Evolutionary conservation across 2,329 filamentous ascomycete species (phyloP).

Genomic region (Aureobasidium zeae): DNA sequence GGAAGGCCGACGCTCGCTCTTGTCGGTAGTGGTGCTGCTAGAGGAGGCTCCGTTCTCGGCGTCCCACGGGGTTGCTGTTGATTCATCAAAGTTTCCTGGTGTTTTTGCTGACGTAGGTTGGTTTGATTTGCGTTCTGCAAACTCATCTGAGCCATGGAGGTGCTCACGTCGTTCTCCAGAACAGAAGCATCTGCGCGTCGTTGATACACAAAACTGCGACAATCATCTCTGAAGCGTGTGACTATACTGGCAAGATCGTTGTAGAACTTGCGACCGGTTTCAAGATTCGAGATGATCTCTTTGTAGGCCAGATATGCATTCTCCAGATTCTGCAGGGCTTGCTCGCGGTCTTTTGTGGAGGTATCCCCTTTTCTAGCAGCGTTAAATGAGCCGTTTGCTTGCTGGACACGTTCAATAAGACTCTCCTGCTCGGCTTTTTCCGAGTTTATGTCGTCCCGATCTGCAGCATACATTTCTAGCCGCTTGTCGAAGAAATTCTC

Average conservation of each 20-base stretch:
- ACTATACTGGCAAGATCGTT: constrained; percentile 90
- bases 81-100: constrained; percentile 27
- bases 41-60: constrained; percentile 42
- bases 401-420: constrained; percentile 57
- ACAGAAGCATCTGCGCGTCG: constrained; percentile 70
- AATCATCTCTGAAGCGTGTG: constrained; percentile 72
- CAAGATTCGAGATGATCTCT: constrained; percentile 84
- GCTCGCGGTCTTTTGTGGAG: constrained; percentile 65
- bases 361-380: constrained; percentile 59
- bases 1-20: constrained; percentile 25
- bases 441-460: constrained; percentile 59
- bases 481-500: constrained; percentile 82
- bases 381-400: constrained; percentile 71
- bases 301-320: constrained; percentile 94
- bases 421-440: constrained; percentile 73
- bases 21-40: constrained; percentile 47
- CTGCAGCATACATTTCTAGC: constrained; percentile 70
- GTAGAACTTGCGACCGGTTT: constrained; percentile 90
- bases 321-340: constrained; percentile 77
- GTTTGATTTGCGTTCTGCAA: constrained; percentile 37
- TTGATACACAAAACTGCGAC: constrained; percentile 67
- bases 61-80: constrained; percentile 30
- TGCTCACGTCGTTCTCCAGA: constrained; percentile 59
- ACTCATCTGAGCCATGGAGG: constrained; percentile 50
- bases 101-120: constrained; percentile 37